A percentile compares a stretch with the other conserved stretches of the same genome.
These are phyloP conservation scores for Sisymbrium irio DNA, from an alignment of 345 rosid genomes.

Conservation along the genomic window DNA sequence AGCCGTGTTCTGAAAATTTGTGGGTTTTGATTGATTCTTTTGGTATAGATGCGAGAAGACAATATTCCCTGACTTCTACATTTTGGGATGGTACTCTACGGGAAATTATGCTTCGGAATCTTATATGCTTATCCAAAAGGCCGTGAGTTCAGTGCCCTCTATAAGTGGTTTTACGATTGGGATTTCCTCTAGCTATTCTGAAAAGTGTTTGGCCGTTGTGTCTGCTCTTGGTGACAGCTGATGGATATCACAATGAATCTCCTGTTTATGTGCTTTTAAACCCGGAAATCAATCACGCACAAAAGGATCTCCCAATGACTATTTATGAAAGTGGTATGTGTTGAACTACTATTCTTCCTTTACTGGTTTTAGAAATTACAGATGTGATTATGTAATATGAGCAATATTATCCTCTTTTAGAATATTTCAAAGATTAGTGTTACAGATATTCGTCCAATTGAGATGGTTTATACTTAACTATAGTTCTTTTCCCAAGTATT, in stretches of 20 bases:
- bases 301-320: conserved; percentile 91
- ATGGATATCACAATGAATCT: conserved; percentile 97
- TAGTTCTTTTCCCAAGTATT: too few species aligned
- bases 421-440: too few species aligned
- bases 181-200: background rate
- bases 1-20: too few species aligned
- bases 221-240: conserved; percentile 50
- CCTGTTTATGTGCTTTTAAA: conserved; percentile 91
- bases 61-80: conserved; percentile 84
- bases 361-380: background rate
- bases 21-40: background rate
- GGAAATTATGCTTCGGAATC: conserved; percentile 85
- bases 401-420: too few species aligned
- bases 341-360: background rate
- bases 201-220: conserved; percentile 11
- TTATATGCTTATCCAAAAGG: conserved; percentile 90
- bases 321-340: conserved; percentile 79
- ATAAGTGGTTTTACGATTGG: background rate
- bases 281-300: conserved; percentile 77
- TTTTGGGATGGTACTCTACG: conserved; percentile 94
- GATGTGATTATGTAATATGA: background rate
- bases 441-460: too few species aligned
- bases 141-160: conserved; percentile 45
- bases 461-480: too few species aligned
- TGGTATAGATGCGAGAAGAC: conserved; percentile 70